Evolutionary conservation across 768 basidiomycete species (phyloP), one percentile per base, ranked within the genome.

Genomic region (Lactifluus rugatus): DNA sequence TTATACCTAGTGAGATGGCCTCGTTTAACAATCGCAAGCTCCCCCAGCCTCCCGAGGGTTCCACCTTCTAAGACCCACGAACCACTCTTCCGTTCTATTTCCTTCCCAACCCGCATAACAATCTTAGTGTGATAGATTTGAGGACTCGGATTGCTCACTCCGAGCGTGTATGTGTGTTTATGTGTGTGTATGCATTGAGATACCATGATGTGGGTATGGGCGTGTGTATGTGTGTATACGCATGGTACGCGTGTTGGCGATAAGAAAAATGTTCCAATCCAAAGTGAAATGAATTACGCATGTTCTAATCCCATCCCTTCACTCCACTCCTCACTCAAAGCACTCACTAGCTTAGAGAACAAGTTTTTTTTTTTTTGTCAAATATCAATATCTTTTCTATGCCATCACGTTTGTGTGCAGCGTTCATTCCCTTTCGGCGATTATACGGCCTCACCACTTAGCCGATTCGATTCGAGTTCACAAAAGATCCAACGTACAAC

Each of bases 21-120:
- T 82, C 88, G 48, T 84, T 88, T 67, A 81, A 81, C 61, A 99
- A 98, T 71, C 77, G 93, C 65, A 98, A 98, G 75, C 79, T 94
- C 37, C 89, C 93, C 34, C 96, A 99, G 73, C 96, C 96, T 2
- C 82, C 87, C 17, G 96, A 99, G 69, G 93, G 93, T 62, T 83
- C 78, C 60, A 80, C 68, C 46, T 90, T 89, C 72, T 90, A 65
- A 6, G 2, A 10, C 13, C 9, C 6, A 25, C 26, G 10, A 25
- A 37, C 49, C 26, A 7, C 11, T 1, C 9, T 13, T 17, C 5
- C 37, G 7, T 28, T 5, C 5, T 3, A 31, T 34, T 23, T 17
- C 21, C 14, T 2, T 17, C 19, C 46, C 21, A 19, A 21, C n/a
- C 25, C 14, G 14, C 52, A 58, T 36, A 39, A 14, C 16, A 37